Conservation (phyloP, 768 basidiomycete species). For the Wakefieldia striispora region DNA sequence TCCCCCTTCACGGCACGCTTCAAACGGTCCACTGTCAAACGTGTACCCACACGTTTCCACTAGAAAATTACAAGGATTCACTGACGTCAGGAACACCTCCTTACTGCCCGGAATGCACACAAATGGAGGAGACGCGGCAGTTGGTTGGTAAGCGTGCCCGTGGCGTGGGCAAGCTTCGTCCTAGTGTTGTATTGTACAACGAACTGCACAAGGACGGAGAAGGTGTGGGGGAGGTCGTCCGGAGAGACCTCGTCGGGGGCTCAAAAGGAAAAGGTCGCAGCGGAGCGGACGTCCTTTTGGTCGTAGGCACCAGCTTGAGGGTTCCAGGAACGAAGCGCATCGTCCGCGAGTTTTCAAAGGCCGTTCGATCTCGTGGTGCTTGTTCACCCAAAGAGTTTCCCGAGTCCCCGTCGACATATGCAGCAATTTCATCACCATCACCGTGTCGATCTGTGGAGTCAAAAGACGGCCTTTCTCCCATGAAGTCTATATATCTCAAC, state of each 20-base stretch:
- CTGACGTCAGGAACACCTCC: conserved; percentile 64
- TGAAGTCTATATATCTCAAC: conserved; percentile 80
- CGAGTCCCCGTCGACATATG: conserved; percentile 22
- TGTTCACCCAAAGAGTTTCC: conserved; percentile 34
- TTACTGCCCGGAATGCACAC: conserved; percentile 75
- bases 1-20: conserved; percentile 88
- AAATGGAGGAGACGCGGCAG: conserved; percentile 65
- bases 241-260: conserved; percentile 73
- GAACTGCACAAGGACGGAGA: conserved; percentile 87
- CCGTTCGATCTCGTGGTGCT: conserved; percentile 54
- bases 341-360: conserved; percentile 84
- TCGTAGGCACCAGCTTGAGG: conserved; percentile 86
- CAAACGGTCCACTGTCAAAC: conserved; percentile 76
- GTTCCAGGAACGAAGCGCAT: conserved; percentile 92
- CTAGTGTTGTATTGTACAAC: conserved; percentile 89
- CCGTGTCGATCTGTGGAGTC: conserved; percentile 36
- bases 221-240: conserved; percentile 80
- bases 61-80: conserved; percentile 57
- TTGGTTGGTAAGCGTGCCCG: conserved; percentile 76
- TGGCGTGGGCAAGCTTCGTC: conserved; percentile 76
- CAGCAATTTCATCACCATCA: conserved; percentile 47
- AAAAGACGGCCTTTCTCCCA: conserved; percentile 49
- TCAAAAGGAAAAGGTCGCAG: conserved; percentile 64
- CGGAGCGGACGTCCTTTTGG: conserved; percentile 80
- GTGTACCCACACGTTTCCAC: conserved; percentile 71